phyloP scores from a whole-genome alignment of 2,329 filamentous ascomycete species.

The Botrytis medusae region DNA sequence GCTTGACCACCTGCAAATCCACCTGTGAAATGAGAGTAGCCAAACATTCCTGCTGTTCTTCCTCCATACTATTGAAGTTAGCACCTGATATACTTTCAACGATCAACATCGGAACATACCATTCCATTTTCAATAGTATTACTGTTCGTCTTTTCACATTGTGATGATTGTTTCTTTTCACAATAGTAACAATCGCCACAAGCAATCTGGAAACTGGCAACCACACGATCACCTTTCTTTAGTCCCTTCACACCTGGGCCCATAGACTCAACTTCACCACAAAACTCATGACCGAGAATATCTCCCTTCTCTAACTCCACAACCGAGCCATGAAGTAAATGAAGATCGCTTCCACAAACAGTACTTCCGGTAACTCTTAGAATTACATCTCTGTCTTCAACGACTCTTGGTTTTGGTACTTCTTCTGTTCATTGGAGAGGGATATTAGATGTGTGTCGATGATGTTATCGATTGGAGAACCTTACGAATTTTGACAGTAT shows the following conservation, averaged over 20 bases:
- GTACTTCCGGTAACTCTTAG: slow-evolving; percentile 63
- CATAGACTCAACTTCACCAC: slow-evolving; percentile 47
- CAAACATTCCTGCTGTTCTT: slow-evolving; percentile 71
- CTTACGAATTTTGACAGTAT: slow-evolving; percentile 66
- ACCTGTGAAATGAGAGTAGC: slow-evolving; percentile 76
- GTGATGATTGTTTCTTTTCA: slow-evolving; percentile 72
- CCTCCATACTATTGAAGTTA: slow-evolving; percentile 59
- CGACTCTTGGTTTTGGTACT: slow-evolving; percentile 66
- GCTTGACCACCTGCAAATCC: slow-evolving; percentile 87
- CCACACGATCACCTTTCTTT: slow-evolving; percentile 66
- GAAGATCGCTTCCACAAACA: slow-evolving; percentile 43
- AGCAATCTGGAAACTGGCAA: slow-evolving; percentile 85
- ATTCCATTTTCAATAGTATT: slow-evolving; percentile 70
- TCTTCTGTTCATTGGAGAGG: slow-evolving; percentile 48
- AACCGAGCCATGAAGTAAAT: slow-evolving; percentile 43
- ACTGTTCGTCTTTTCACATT: slow-evolving; percentile 77
- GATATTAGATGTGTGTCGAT: slow-evolving; percentile 11
- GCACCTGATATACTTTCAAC: neutral
- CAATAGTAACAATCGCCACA: slow-evolving; percentile 74
- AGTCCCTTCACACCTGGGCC: slow-evolving; percentile 56
- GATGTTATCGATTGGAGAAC: neutral
- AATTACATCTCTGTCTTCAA: slow-evolving; percentile 76
- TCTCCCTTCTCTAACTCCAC: slow-evolving; percentile 51
- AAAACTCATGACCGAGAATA: slow-evolving; percentile 56
- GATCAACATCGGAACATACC: slow-evolving; percentile 35